Base-by-base conservation (phyloP, 2,329 filamentous ascomycete genomes). In the Penicillium sp. region DNA sequence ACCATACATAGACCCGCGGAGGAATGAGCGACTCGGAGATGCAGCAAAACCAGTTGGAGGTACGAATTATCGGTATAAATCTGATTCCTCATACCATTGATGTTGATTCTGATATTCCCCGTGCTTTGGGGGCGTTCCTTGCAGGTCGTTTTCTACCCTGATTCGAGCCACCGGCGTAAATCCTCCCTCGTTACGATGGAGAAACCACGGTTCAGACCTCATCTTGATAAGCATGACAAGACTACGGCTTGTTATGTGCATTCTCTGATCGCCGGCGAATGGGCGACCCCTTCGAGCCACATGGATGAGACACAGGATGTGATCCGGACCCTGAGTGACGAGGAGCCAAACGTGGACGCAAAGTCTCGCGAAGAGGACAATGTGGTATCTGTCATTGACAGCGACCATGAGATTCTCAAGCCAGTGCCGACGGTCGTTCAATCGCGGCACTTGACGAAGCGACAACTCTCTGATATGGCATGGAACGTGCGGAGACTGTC, bases 401-500 rank as follows among this genome's bases (percentile, higher is more conserved):
- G 58, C 37, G 70, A 68, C 11, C 66, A 63, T 24, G 58, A 58
- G 19, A 50, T 56, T 18, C 40, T 68, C 22, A 69, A 70, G 18
- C 70, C 71, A 14, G 61, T 69, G 18, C 69, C 73, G n/a, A 73
- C 76, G 10, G 78, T 82, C 27, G 79, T 82, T 18, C 81, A 87
- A 57, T 88, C 86, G 59, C 85, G 94, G n/a, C 85, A 97, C 51
- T 82, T 98, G 66, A 97, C 93, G 1, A 98, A 98, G 80, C 92
- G 91, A 74, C 92, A 99, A 76, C 82, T 99, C 43, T 92, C 90
- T 14, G 95, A 98, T 69, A 98, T 99, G 94, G 93, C 94, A 0
- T 93, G 94, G 87, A 93, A 94, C 27, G 95, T 98, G 58, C 84
- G 95, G 50, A 92, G 97, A 76, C 80, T 99, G 59, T 94, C 91